Evolutionary conservation across 495 filamentous ascomycete species (phyloP).

Genomic region (Delitschia confertaspora): DNA sequence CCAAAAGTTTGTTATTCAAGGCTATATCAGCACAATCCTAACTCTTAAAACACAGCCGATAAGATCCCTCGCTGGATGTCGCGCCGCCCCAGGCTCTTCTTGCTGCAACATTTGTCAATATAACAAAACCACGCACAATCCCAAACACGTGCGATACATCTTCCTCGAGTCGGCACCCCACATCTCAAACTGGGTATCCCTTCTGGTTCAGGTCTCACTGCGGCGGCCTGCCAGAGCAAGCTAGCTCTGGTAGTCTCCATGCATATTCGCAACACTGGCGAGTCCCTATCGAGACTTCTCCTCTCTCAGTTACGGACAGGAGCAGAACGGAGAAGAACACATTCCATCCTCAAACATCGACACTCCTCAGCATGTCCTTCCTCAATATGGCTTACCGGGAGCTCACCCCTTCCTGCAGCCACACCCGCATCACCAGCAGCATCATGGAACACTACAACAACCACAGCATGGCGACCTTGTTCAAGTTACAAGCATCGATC

Average conservation of each 20-base stretch:
- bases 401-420: conserved; percentile 27
- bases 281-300: conserved; percentile 56
- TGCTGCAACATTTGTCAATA: conserved; percentile 33
- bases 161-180: conserved; percentile 18
- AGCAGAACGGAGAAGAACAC: conserved; percentile 39
- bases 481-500: conserved; percentile 19
- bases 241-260: conserved; percentile 65
- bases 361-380: conserved; percentile 21
- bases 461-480: conserved; percentile 24
- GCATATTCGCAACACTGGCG: conserved; percentile 58
- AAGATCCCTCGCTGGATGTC: conserved; percentile 27
- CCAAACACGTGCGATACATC: conserved; percentile 33
- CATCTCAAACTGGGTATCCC: conserved; percentile 27
- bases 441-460: conserved; percentile 24
- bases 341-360: conserved; percentile 30
- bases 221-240: conserved; percentile 58
- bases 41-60: conserved; percentile 21
- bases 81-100: conserved; percentile 25
- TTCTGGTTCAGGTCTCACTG: conserved; percentile 33
- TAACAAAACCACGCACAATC: conserved; percentile 29
- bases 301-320: conserved; percentile 46
- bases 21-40: conserved; percentile 25
- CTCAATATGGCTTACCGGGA: conserved; percentile 18
- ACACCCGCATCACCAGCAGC: too few species aligned
- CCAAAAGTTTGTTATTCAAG: conserved; percentile 27